phyloP scores from a whole-genome alignment of 345 rosid species.

The Melaleuca quinquenervia region DNA sequence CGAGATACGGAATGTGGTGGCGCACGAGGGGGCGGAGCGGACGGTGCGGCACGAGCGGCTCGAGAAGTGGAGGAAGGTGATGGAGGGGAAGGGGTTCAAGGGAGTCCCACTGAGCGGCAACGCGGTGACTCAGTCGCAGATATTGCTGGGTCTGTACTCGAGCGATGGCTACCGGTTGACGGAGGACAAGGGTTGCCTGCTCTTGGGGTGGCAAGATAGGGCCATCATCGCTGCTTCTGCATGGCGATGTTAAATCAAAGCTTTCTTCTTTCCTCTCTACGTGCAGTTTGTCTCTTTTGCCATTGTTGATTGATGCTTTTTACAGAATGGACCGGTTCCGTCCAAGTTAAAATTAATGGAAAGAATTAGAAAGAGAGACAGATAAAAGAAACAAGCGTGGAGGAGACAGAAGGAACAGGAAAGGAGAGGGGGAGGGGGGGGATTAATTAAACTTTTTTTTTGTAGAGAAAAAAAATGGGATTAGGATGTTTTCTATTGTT shows the following conservation, averaged over 20 bases:
- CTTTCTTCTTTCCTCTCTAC: background rate
- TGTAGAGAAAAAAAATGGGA: background rate
- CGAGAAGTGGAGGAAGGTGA: conserved; percentile 54
- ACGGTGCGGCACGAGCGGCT: conserved; percentile 52
- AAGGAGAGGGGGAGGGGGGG: background rate
- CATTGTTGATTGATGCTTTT: background rate
- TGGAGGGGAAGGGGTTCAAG: conserved; percentile 61
- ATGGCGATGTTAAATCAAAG: conserved; percentile 32
- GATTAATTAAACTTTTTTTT: background rate
- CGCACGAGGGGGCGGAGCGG: conserved; percentile 51
- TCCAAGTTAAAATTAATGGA: background rate
- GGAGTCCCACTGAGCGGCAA: conserved; percentile 47
- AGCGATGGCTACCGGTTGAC: conserved; percentile 62
- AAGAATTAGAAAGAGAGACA: background rate
- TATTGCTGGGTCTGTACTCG: conserved; percentile 42
- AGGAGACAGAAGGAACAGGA: background rate
- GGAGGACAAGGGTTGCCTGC: conserved; percentile 66
- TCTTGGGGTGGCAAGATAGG: conserved; percentile 61
- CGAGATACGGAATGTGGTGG: conserved; percentile 53
- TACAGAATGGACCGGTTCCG: background rate
- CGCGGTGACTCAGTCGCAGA: conserved; percentile 59
- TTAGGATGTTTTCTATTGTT: background rate
- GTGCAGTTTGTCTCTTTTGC: background rate
- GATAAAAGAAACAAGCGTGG: background rate
- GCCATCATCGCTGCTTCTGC: conserved; percentile 57